Evolutionary conservation across 164 flowering plant species (phyloP), one percentile per base, ranked within the genome.

Genomic region (Sedum album): DNA sequence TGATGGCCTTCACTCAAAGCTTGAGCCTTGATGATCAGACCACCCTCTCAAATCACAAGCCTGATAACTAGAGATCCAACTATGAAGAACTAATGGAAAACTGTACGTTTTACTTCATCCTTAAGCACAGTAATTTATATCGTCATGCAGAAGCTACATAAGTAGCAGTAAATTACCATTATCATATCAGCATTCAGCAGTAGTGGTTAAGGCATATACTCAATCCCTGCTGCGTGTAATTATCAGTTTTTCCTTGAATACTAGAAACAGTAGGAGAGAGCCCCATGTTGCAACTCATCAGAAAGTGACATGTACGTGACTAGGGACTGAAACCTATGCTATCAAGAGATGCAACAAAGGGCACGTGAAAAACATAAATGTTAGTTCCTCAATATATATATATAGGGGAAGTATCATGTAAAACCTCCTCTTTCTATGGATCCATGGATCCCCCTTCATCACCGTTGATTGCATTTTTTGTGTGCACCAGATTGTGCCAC

Each of bases 1-100:
- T 87, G 87, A 67, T 83, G 71, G 92, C 96, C 42, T 92, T 89
- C 69, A 25, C 82, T 33, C 94, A 83, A 68, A 87, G 94, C 68
- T n/a, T n/a, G n/a, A n/a, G n/a, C n/a, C n/a, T 14, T 79, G 44
- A 72, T 80, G 81, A 87, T 92, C 70, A 82, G 80, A 73, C 72
- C 75, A 11, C 77, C 75, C 73, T 82, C 87, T 75, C 82, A 84
- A 0, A 76, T 80, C 65, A 66, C 80, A 51, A 72, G 57, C 31
- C 61, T 25, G 11, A 55, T 55, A 55, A 31, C 26, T 55, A 25
- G 61, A 55, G 14, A 55, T 55, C 31, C 61, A 55, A 8, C 14
- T 25, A 55, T 28, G 5, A 31, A 31, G 61, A 55, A 55, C 61
- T 17, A 55, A 0, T 1, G 31, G 17, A 55, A 18, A 55, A 55